phyloP scores from a whole-genome alignment of 352 stramenopile genomes.

The Phytophthora citrophthora region DNA sequence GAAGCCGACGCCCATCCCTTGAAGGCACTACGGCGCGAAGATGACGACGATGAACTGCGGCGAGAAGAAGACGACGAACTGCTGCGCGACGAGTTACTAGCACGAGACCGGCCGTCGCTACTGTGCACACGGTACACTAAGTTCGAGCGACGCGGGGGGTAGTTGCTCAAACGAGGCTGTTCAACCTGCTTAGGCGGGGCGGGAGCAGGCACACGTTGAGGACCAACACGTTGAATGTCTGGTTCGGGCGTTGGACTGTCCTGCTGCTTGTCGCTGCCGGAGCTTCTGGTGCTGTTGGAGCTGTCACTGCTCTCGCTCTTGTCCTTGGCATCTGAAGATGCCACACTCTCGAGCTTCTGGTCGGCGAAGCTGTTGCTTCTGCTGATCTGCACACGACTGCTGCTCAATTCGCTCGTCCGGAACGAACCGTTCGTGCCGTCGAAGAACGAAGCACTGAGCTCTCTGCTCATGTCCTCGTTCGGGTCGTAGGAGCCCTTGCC shows the following conservation, averaged over 20 bases:
- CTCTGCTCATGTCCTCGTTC: slow-evolving; percentile 35
- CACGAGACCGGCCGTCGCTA: slow-evolving; percentile 15
- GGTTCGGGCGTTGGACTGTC: slow-evolving; percentile 23
- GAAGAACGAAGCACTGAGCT: slow-evolving; percentile 44
- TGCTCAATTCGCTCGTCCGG: slow-evolving; percentile 34
- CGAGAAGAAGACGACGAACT: slow-evolving; percentile 30
- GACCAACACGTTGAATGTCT: slow-evolving; percentile 29
- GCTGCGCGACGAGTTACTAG: slow-evolving; percentile 35
- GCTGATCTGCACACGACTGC: slow-evolving; percentile 33
- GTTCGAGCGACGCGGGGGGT: slow-evolving; percentile 35
- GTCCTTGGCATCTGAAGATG: slow-evolving; percentile 21
- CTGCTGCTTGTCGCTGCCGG: slow-evolving; percentile 21
- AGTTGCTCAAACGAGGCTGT: slow-evolving; percentile 28
- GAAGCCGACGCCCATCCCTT: slow-evolving; percentile 40
- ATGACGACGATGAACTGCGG: slow-evolving; percentile 28
- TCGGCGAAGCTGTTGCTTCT: slow-evolving; percentile 36
- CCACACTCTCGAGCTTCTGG: slow-evolving; percentile 26
- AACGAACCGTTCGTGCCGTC: slow-evolving; percentile 43
- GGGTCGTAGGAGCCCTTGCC: slow-evolving; percentile 34
- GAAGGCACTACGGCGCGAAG: slow-evolving; percentile 23
- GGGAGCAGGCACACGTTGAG: slow-evolving; percentile 38
- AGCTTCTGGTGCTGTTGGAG: slow-evolving; percentile 35
- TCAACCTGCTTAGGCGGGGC: slow-evolving; percentile 25
- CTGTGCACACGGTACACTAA: slow-evolving; percentile 27
- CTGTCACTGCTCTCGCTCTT: slow-evolving; percentile 32